Base-by-base conservation (phyloP, 163 green algal genomes). In the Trebouxiophyceae sp. region DNA sequence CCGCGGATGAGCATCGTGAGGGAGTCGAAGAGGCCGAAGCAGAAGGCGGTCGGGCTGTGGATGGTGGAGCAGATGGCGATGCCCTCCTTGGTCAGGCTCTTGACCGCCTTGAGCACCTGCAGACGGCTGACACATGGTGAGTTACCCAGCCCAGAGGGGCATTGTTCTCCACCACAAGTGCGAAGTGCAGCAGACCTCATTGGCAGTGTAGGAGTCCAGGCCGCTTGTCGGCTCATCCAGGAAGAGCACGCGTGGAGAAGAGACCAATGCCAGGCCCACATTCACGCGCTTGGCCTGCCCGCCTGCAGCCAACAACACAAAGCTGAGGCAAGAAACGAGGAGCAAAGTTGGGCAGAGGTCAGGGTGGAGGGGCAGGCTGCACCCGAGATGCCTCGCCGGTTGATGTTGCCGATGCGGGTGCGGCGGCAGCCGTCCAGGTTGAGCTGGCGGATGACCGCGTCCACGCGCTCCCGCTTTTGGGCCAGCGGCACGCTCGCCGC, bases 51-150 rank as follows among this genome's bases (percentile, higher is more conserved):
- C 55, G 89, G 89, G 0, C 80, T 87, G 79, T 95, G 88, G 75
- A 96, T 91, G 76, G 87, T 95, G 54, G 83, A 78, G 45, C 80
- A 84, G 45, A 95, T 83, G 55, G 87, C 92, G 46, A 88, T 87
- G 34, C 88, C 86, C 39, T 70, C 71, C 2, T 16, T 55, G 2
- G 79, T 70, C 34, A 96, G 77, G 22, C 33, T 33, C 73, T 90
- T 89, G 22, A 92, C 78, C 39, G 82, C 74, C 0, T 61, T 73
- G 84, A 93, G 88, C 23, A 88, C 79, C 65, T 89, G 55, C 50
- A 33, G n/a, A n/a, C n/a, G n/a, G n/a, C n/a, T n/a, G n/a, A n/a
- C n/a, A n/a, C n/a, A n/a, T n/a, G n/a, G n/a, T n/a, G n/a, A n/a
- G 23, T 58, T 64, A 6, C 58, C 22, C 8, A 47, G 34, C 12